Conservation (phyloP, 495 filamentous ascomycete species). For the Pseudevernia furfuracea region DNA sequence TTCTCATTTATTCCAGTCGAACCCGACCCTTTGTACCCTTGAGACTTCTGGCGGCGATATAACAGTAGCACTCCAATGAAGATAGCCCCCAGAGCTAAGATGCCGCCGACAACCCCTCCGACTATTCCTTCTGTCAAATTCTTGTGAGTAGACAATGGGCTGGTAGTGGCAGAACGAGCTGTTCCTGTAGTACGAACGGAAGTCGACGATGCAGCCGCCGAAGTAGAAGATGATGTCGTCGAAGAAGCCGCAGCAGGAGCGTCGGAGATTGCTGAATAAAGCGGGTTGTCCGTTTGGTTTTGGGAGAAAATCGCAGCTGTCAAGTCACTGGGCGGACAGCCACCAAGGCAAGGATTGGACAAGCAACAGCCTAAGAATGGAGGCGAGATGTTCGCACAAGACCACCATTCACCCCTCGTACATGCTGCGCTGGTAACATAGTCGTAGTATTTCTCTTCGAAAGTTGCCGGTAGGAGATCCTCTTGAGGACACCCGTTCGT, state of each 20-base stretch:
- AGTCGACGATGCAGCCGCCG: background rate
- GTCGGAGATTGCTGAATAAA: background rate
- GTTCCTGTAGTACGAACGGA: background rate
- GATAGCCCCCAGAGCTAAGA: background rate
- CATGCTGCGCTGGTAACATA: background rate
- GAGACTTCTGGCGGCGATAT: background rate
- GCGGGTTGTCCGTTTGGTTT: background rate
- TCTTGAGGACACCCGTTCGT: background rate
- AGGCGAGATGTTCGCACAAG: background rate
- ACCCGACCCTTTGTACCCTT: background rate
- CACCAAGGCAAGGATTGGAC: background rate
- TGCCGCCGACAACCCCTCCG: background rate
- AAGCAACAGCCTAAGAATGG: slow-evolving; percentile 4
- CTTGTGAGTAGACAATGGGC: background rate
- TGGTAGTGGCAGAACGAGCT: background rate
- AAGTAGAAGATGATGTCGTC: background rate
- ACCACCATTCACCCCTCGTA: background rate
- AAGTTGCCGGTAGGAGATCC: background rate
- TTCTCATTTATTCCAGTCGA: background rate
- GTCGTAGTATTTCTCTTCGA: background rate
- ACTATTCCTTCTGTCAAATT: background rate
- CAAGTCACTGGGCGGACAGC: background rate
- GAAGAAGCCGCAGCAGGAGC: background rate
- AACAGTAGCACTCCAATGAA: background rate
- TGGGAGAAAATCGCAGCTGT: slow-evolving; percentile 1